Evolutionary conservation across 257 asterid genomes (phyloP).

Genomic region (Plantago ovata): DNA sequence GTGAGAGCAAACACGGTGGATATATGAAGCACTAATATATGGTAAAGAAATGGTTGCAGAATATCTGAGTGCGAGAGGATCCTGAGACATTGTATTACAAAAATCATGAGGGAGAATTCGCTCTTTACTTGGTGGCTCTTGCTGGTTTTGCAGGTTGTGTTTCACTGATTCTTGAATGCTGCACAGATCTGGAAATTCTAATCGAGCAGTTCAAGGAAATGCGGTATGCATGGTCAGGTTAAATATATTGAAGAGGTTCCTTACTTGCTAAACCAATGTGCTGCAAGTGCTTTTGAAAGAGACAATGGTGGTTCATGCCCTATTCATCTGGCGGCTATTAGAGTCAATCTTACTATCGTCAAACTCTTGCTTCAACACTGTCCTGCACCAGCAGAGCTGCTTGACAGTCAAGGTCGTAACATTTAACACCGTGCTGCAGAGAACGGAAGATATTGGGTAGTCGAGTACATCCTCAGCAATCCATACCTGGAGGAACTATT

Average conservation of each 20-base stretch:
- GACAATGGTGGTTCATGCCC: slow-evolving; percentile 26
- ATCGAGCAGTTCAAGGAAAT: slow-evolving; percentile 8
- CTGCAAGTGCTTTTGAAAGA: slow-evolving; percentile 1
- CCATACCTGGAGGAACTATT: slow-evolving; percentile 23
- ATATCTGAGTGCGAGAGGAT: slow-evolving; percentile 18
- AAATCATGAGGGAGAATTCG: slow-evolving; percentile 21
- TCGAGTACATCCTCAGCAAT: slow-evolving; percentile 20
- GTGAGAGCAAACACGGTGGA: slow-evolving; percentile 23
- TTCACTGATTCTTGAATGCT: slow-evolving; percentile 3
- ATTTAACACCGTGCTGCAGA: slow-evolving; percentile 36
- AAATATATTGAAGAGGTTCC: slow-evolving; percentile 15
- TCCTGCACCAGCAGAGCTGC: slow-evolving; percentile 31
- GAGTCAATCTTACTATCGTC: slow-evolving; percentile 16
- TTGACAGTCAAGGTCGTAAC: slow-evolving; percentile 17
- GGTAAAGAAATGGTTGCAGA: slow-evolving; percentile 10
- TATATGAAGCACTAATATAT: slow-evolving; percentile 21
- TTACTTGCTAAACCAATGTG: slow-evolving; percentile 13
- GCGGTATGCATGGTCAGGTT: slow-evolving; percentile 21
- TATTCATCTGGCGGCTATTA: slow-evolving; percentile 23
- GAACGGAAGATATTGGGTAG: slow-evolving; percentile 23
- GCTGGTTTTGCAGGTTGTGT: slow-evolving; percentile 23
- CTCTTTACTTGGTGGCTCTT: slow-evolving; percentile 30
- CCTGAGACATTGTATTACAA: slow-evolving; percentile 11
- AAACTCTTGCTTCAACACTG: slow-evolving; percentile 19
- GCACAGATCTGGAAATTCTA: background rate